These are phyloP conservation scores for Harringtonia aguacate DNA, from an alignment of 2,329 filamentous ascomycete genomes.

Conservation along the genomic window DNA sequence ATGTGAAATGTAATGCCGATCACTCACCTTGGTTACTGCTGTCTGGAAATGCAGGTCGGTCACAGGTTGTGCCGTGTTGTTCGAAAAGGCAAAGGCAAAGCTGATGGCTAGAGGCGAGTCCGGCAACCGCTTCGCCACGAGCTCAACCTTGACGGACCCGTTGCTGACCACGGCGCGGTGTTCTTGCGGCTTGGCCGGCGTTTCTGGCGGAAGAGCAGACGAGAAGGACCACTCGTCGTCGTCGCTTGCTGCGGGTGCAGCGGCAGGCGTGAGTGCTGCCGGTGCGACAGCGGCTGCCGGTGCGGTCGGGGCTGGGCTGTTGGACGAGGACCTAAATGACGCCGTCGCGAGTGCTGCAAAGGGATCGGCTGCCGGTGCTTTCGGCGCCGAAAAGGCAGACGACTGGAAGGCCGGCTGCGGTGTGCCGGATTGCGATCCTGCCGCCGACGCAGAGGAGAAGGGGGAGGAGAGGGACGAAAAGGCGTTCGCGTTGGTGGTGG, in stretches of 20 bases:
- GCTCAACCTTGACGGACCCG: slow-evolving; percentile 59
- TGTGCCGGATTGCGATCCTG: slow-evolving; percentile 38
- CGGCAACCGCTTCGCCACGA: slow-evolving; percentile 54
- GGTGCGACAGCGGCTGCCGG: slow-evolving; percentile 19
- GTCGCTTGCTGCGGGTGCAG: slow-evolving; percentile 32
- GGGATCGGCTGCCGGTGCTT: slow-evolving; percentile 31
- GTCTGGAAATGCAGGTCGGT: slow-evolving; percentile 80
- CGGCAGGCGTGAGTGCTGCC: slow-evolving; percentile 13
- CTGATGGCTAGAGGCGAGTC: slow-evolving; percentile 47
- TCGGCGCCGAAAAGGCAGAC: slow-evolving; percentile 33
- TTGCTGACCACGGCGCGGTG: slow-evolving; percentile 60
- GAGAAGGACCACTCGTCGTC: slow-evolving; percentile 95
- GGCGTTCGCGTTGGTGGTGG: slow-evolving; percentile 14
- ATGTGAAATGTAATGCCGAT: slow-evolving; percentile 2
- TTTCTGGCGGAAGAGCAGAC: slow-evolving; percentile 63
- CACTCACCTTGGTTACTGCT: slow-evolving; percentile 77
- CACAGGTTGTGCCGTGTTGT: slow-evolving; percentile 60
- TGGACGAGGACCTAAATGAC: slow-evolving; percentile 24
- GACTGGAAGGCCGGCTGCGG: slow-evolving; percentile 40
- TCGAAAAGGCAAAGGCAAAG: slow-evolving; percentile 74
- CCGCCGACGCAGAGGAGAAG: slow-evolving; percentile 36
- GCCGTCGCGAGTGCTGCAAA: slow-evolving; percentile 39
- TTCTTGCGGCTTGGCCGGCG: slow-evolving; percentile 38
- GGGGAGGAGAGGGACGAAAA: slow-evolving; percentile 42
- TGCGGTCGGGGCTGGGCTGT: slow-evolving; percentile 17